These are phyloP conservation scores for Clavispora phyllophila DNA, from an alignment of 805 yeast genomes.

Conservation along the genomic window DNA sequence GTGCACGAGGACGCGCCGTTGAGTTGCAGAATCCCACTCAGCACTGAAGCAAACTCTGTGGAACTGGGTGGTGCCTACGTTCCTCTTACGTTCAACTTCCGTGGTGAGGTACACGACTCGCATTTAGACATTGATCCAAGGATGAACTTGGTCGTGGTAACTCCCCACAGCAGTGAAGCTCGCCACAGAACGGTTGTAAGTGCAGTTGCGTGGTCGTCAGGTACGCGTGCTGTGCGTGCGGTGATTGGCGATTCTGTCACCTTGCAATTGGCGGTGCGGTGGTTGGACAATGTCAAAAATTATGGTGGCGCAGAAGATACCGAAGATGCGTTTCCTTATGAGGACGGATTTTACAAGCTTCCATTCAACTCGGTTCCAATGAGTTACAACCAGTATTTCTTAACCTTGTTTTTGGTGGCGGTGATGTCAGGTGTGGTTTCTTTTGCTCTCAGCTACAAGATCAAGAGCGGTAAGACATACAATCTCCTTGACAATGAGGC, in stretches of 20 bases:
- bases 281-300: conserved; percentile 39
- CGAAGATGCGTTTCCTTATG: conserved; percentile 25
- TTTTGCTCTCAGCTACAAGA: conserved; percentile 21
- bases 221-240: conserved; percentile 55
- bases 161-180: conserved; percentile 24
- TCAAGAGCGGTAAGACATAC: conserved; percentile 19
- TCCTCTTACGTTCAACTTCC: conserved; percentile 58
- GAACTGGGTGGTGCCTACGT: conserved; percentile 43
- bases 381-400: conserved; percentile 17
- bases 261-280: conserved; percentile 51
- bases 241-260: conserved; percentile 64
- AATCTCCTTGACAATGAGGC: conserved; percentile 22
- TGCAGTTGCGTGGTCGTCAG: conserved; percentile 55
- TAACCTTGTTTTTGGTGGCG: conserved; percentile 17
- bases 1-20: conserved; percentile 75
- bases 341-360: conserved; percentile 37
- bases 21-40: conserved; percentile 58
- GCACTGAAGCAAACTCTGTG: conserved; percentile 38
- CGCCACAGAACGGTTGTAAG: conserved; percentile 43
- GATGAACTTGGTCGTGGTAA: conserved; percentile 47
- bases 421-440: conserved; percentile 21
- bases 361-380: conserved; percentile 27
- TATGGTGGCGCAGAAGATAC: conserved; percentile 11
- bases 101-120: conserved; percentile 63
- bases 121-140: conserved; percentile 63